Evolutionary conservation across 495 filamentous ascomycete genomes (phyloP), one percentile per base, ranked within the genome.

Genomic region (Entonaema liquescens): DNA sequence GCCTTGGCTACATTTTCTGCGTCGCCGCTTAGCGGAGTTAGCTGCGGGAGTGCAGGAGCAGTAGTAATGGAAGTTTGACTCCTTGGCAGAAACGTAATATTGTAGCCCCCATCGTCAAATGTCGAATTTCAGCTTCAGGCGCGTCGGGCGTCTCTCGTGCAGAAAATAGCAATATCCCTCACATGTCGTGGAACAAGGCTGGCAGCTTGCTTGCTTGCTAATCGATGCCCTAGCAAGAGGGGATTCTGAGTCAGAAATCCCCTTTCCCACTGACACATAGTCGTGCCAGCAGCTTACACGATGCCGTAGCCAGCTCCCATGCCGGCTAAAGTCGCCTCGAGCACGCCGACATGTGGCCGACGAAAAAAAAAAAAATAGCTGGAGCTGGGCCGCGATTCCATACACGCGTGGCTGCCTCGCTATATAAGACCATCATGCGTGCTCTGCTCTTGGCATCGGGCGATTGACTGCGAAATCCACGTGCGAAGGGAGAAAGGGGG

Each of bases 311-410:
- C 8, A 53, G 28, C 49, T 53, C 49, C 25, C 23, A 68, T 68
- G 62, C 62, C 71, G 71, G 71, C 61, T 74, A 74, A 74, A 73
- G 35, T 52, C 36, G 21, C 62, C 44, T 53, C 15, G 40, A 55
- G 26, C 54, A n/a, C 71, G 31, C 71, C 71, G 71, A 67, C 62
- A 67, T 74, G 62, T 67, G 62, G 58, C 71, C 71, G 71, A 67
- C 28, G 7, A 65, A 25, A 31, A 49, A 47, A 31, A 49, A 47
- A 17, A 12, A 21, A 28, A 36, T 13, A n/a, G 29, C 53, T 62
- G 25, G 59, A 50, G 49, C 44, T 67, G 64, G 69, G 36, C 70
- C 70, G 65, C 50, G 65, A 62, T 72, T 68, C 70, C 70, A 68
- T 67, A 67, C 28, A 64, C 13, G 21, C 33, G 26, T 40, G 19